Percentiles rank a stretch among this genome's conserved stretches.
phyloP scores from a whole-genome alignment of 1,284 basidiomycete species.

The Lignosus rhinocerotis region DNA sequence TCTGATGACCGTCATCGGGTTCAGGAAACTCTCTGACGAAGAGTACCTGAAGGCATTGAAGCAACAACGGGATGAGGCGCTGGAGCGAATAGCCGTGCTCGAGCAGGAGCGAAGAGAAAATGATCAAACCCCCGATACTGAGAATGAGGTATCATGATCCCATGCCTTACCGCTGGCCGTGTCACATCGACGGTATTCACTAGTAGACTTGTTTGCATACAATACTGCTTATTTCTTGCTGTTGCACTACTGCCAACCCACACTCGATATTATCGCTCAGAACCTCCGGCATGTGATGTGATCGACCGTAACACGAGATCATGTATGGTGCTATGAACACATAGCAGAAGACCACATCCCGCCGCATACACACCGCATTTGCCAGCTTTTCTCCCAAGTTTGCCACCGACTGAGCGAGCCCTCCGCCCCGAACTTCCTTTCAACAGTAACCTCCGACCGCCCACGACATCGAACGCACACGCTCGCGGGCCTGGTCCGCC shows the following conservation, averaged over 20 bases:
- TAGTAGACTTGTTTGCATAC: background rate
- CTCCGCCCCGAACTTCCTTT: conserved; percentile 28
- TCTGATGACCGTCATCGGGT: conserved; percentile 36
- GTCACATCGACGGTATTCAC: background rate
- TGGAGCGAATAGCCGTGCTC: conserved; percentile 56
- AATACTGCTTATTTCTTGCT: too few relatives aligned
- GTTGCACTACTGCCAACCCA: too few relatives aligned
- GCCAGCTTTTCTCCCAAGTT: conserved; percentile 64
- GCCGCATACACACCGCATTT: conserved; percentile 64
- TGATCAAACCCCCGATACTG: background rate
- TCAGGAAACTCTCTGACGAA: conserved; percentile 59
- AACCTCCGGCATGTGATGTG: too few relatives aligned
- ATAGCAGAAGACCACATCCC: conserved; percentile 48
- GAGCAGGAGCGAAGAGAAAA: conserved; percentile 39
- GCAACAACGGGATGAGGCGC: conserved; percentile 48
- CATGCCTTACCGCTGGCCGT: background rate
- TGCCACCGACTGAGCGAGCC: conserved; percentile 50
- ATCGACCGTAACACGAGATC: too few relatives aligned
- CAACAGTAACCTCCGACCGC: conserved; percentile 45
- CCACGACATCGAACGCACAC: conserved; percentile 66
- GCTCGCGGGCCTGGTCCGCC: conserved; percentile 37
- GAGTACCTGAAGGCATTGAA: conserved; percentile 60
- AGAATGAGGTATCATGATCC: background rate
- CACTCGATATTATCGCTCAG: too few relatives aligned
- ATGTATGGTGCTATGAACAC: background rate